Conservation (phyloP, 371 early-diverging fungal genomes). For the Syncephalastrum sp. region DNA sequence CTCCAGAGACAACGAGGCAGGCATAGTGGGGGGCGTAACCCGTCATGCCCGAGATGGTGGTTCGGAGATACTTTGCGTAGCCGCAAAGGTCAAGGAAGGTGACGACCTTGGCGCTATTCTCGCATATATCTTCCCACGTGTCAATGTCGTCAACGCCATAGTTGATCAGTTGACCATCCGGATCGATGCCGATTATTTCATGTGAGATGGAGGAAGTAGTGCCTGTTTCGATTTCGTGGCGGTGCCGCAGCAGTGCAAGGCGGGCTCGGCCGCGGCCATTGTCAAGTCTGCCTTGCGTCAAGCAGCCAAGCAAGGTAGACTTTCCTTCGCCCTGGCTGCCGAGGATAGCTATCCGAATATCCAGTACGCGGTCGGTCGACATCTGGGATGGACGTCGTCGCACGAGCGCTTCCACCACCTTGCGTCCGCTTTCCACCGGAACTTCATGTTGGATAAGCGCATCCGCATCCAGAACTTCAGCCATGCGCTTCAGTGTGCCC, state of each 20-base stretch:
- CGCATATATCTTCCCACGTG: slow-evolving; percentile 85
- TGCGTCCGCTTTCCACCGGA: slow-evolving; percentile 16
- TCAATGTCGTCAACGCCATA: slow-evolving; percentile 35
- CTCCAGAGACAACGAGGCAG: slow-evolving; percentile 84
- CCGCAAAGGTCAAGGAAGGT: slow-evolving; percentile 92
- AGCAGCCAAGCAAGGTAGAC: slow-evolving; percentile 81
- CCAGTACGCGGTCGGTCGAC: slow-evolving; percentile 43
- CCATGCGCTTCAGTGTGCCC: slow-evolving; percentile 65
- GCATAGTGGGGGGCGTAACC: slow-evolving; percentile 89
- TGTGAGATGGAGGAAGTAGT: slow-evolving; percentile 86
- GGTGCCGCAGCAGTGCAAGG: slow-evolving; percentile 81
- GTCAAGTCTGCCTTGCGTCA: slow-evolving; percentile 81
- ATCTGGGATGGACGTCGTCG: slow-evolving; percentile 51
- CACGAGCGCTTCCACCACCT: slow-evolving; percentile 68
- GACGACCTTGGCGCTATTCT: slow-evolving; percentile 73
- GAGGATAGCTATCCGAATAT: slow-evolving; percentile 80
- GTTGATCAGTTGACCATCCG: slow-evolving; percentile 57
- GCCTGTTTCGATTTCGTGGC: slow-evolving; percentile 90
- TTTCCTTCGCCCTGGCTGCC: slow-evolving; percentile 86
- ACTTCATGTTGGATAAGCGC: slow-evolving; percentile 49
- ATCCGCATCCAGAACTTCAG: slow-evolving; percentile 52
- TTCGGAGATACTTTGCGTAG: slow-evolving; percentile 87
- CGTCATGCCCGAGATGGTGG: slow-evolving; percentile 88
- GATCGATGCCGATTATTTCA: slow-evolving; percentile 84
- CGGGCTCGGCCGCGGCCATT: slow-evolving; percentile 90